Conservation (phyloP, 768 basidiomycete genomes). For the Mycena rosella region DNA sequence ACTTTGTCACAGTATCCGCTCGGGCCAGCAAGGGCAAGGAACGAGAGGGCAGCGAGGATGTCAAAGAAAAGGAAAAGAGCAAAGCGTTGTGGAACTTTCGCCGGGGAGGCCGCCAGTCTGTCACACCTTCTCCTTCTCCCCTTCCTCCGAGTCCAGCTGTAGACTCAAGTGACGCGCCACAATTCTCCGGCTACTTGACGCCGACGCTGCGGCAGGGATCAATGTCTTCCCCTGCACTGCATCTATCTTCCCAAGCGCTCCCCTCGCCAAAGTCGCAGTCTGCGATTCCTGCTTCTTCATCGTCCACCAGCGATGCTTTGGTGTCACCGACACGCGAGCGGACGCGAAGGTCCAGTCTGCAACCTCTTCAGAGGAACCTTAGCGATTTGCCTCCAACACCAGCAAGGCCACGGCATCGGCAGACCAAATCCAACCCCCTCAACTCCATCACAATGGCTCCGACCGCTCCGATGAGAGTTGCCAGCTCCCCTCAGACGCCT, state of each 20-base stretch:
- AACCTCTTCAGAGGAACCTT: constrained; percentile 52
- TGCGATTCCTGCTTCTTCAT: constrained; percentile 60
- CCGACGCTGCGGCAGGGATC: constrained; percentile 79
- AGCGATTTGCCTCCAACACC: constrained; percentile 49
- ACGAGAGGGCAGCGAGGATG: constrained; percentile 55
- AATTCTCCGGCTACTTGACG: constrained; percentile 68
- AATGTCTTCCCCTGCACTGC: constrained; percentile 80
- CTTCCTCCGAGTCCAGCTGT: constrained; percentile 43
- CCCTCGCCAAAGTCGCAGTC: constrained; percentile 67
- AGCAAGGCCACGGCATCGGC: constrained; percentile 42
- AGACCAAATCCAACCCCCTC: constrained; percentile 50
- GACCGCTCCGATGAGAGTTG: constrained; percentile 39
- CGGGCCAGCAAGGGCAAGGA: constrained; percentile 58
- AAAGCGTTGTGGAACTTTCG: constrained; percentile 67
- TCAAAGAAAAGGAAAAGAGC: constrained; percentile 57
- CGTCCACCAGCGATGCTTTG: constrained; percentile 59
- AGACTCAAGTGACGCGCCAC: constrained; percentile 47
- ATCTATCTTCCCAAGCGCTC: constrained; percentile 69
- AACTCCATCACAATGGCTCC: constrained; percentile 44
- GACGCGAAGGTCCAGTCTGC: constrained; percentile 55
- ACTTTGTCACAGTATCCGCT: constrained; percentile 58
- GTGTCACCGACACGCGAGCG: constrained; percentile 63
- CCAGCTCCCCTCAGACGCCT: constrained; percentile 49
- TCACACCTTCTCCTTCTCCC: constrained; percentile 55
- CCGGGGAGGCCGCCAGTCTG: constrained; percentile 54